These are phyloP conservation scores for Chlamydomonas sphaeroides DNA, from an alignment of 139 green algal species.

Conservation along the genomic window DNA sequence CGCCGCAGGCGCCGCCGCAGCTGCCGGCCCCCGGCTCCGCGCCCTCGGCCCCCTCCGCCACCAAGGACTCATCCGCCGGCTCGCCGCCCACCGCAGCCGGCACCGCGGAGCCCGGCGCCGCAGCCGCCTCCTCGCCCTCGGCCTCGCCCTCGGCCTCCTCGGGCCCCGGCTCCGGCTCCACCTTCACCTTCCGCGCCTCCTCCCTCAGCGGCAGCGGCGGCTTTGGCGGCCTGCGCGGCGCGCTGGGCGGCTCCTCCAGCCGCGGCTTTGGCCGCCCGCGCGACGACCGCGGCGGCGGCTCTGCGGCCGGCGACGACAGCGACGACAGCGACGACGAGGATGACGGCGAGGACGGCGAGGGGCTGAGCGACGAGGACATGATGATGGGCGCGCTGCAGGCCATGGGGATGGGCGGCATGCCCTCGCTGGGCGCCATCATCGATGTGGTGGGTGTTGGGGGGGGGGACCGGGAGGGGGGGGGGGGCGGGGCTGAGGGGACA, in stretches of 20 bases:
- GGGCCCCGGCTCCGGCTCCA: neutral
- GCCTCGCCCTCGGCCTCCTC: neutral
- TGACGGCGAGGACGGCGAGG: neutral
- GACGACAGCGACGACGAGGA: neutral
- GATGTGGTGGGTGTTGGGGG: conserved; percentile 10
- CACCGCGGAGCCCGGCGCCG: neutral
- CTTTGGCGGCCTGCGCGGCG: too few relatives aligned
- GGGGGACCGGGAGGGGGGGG: too few relatives aligned
- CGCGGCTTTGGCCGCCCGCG: neutral
- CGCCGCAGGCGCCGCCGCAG: neutral
- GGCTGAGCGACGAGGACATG: neutral
- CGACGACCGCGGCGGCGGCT: neutral
- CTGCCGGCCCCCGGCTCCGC: neutral
- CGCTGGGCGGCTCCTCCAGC: too few relatives aligned
- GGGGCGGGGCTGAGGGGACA: too few relatives aligned
- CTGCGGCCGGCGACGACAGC: neutral
- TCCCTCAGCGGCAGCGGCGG: neutral
- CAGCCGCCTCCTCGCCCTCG: too few relatives aligned
- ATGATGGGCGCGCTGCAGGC: neutral
- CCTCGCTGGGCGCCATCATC: conserved; percentile 30
- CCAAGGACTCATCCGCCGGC: too few relatives aligned
- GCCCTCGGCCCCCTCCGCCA: neutral
- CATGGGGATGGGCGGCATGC: conserved; percentile 8
- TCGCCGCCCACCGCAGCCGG: neutral
- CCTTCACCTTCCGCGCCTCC: neutral